These are phyloP conservation scores for Eucalyptus virginea DNA, from an alignment of 345 rosid species.

Conservation along the genomic window DNA sequence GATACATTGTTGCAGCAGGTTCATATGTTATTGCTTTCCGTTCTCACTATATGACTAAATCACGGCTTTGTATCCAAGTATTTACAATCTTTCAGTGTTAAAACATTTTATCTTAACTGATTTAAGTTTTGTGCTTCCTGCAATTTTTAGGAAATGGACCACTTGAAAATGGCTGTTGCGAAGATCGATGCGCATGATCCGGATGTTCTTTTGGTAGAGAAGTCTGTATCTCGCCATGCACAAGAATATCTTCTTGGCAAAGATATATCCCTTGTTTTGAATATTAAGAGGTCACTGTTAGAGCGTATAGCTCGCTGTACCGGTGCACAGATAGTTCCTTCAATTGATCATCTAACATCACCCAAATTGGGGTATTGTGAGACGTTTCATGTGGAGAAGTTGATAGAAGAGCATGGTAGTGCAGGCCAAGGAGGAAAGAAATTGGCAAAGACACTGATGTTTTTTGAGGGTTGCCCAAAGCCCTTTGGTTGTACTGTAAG, in stretches of 20 bases:
- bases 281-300: conserved; percentile 84
- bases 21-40: neutral
- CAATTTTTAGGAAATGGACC: conserved; percentile 79
- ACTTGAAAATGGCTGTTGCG: conserved; percentile 96
- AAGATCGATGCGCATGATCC: conserved; percentile 82
- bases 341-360: conserved; percentile 77
- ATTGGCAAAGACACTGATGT: conserved; percentile 80
- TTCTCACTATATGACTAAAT: neutral
- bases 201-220: conserved; percentile 86
- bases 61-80: neutral
- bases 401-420: conserved; percentile 67
- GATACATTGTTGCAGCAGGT: conserved; percentile 97
- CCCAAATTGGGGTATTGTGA: conserved; percentile 87
- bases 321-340: conserved; percentile 90
- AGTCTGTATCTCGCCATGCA: conserved; percentile 87
- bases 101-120: neutral
- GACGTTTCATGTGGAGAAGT: conserved; percentile 71
- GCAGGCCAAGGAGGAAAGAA: conserved; percentile 72
- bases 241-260: conserved; percentile 90
- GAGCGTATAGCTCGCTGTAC: conserved; percentile 95
- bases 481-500: conserved; percentile 97
- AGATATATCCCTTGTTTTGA: conserved; percentile 89
- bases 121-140: neutral
- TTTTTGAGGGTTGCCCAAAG: conserved; percentile 95
- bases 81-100: neutral